Conservation (phyloP, 2,329 filamentous ascomycete genomes). For the Pseudogymnoascus sp. region DNA sequence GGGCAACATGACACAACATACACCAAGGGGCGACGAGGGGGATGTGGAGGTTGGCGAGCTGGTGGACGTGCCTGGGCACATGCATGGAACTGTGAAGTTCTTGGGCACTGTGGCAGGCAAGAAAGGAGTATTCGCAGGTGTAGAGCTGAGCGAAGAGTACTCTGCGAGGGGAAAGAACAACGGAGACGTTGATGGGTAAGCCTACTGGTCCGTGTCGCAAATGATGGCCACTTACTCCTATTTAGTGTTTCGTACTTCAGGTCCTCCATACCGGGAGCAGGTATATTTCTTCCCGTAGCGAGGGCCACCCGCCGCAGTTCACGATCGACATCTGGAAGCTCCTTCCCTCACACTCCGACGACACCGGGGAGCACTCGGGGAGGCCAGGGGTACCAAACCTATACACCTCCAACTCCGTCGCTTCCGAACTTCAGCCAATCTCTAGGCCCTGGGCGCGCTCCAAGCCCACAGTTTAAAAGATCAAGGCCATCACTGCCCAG, state of each 20-base stretch:
- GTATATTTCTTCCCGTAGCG: constrained; percentile 85
- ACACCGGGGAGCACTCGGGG: constrained; percentile 58
- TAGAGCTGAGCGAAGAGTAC: constrained; percentile 78
- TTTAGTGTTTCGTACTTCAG: constrained; percentile 68
- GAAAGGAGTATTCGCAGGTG: constrained; percentile 83
- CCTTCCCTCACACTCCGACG: constrained; percentile 60
- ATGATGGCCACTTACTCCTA: constrained; percentile 20
- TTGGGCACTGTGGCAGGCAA: constrained; percentile 82
- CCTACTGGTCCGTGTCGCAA: constrained; percentile 18
- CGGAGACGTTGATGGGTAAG: constrained; percentile 90
- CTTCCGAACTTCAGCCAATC: constrained; percentile 83
- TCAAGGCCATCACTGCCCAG: constrained; percentile 73
- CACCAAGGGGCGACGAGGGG: constrained; percentile 44
- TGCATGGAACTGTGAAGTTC: constrained; percentile 86
- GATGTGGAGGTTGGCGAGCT: constrained; percentile 69
- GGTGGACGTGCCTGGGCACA: constrained; percentile 88
- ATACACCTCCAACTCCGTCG: constrained; percentile 58
- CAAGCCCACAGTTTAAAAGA: constrained; percentile 66
- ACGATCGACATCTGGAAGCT: constrained; percentile 43
- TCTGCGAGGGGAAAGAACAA: constrained; percentile 85
- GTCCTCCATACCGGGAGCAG: constrained; percentile 70
- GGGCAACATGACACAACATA: constrained; percentile 45
- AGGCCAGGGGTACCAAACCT: constrained; percentile 43
- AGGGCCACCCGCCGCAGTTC: constrained; percentile 67
- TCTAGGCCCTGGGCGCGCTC: constrained; percentile 60